Conservation (phyloP, 192 early-diverging fungal genomes). For the Dissophora globulifera region DNA sequence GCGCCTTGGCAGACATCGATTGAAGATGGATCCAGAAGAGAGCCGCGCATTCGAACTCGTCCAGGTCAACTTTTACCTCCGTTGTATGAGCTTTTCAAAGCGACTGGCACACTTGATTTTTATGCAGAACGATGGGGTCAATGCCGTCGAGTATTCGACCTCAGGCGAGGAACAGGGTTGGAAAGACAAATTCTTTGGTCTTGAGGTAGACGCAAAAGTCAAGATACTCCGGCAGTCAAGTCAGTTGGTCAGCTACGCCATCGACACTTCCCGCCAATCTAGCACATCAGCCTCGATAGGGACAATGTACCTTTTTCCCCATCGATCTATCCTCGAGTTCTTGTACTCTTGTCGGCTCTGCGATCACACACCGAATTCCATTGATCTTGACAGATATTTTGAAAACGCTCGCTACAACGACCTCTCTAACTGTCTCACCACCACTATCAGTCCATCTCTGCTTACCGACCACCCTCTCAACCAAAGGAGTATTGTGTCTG, state of each 20-base stretch:
- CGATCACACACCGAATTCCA: neutral
- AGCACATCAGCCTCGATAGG: neutral
- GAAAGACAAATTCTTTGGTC: slow-evolving; percentile 2
- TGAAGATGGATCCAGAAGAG: neutral
- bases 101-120: neutral
- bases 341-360: slow-evolving; percentile 7
- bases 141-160: neutral
- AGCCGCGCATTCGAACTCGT: neutral
- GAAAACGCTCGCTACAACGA: neutral
- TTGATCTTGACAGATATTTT: neutral
- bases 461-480: neutral
- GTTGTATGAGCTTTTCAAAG: neutral
- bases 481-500: neutral
- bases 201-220: neutral
- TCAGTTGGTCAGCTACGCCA: neutral
- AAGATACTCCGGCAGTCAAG: slow-evolving; percentile 4
- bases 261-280: neutral
- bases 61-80: neutral
- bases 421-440: neutral
- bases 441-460: neutral
- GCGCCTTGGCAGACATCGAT: too few relatives aligned
- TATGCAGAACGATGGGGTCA: neutral
- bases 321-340: slow-evolving; percentile 9
- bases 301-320: neutral
- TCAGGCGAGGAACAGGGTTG: neutral